A percentile compares a stretch with the other conserved stretches of the same genome.
These are phyloP conservation scores for Lunularia cruciata DNA, from an alignment of 225 moss, liverwort and hornwort species.

Conservation along the genomic window DNA sequence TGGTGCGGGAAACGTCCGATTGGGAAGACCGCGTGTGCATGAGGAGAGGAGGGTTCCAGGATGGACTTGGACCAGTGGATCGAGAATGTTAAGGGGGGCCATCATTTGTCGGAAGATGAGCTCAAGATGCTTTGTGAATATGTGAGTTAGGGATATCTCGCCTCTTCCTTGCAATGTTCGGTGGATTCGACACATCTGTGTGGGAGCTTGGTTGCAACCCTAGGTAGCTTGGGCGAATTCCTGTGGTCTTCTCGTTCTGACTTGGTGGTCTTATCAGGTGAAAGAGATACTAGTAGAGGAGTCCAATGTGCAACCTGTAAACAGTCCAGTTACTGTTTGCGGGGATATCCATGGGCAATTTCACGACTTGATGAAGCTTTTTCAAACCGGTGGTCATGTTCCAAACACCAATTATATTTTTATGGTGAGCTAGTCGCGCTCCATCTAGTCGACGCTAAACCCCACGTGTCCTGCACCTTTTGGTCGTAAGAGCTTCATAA, in stretches of 20 bases:
- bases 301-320: constrained; percentile 99
- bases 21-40: constrained; percentile 35
- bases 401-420: constrained; percentile 97
- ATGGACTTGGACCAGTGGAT: constrained; percentile 99
- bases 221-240: not conserved
- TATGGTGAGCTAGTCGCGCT: constrained; percentile 55
- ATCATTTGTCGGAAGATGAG: constrained; percentile 92
- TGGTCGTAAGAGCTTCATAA: too few species aligned
- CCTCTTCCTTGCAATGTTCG: not conserved
- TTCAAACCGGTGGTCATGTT: constrained; percentile 98
- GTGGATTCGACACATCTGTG: not conserved
- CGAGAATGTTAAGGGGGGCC: constrained; percentile 98
- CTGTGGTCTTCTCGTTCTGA: not conserved
- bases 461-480: too few species aligned
- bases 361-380: constrained; percentile 99
- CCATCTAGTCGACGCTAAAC: not conserved
- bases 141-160: constrained; percentile 37
- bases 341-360: constrained; percentile 99
- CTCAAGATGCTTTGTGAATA: constrained; percentile 98
- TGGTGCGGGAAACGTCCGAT: not conserved
- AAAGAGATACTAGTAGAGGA: constrained; percentile 98
- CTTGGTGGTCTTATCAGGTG: constrained; percentile 53
- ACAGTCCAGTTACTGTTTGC: constrained; percentile 99
- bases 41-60: constrained; percentile 42
- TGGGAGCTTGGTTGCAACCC: not conserved